Conservation (phyloP, 164 flowering plant species). For the Piper longum region DNA sequence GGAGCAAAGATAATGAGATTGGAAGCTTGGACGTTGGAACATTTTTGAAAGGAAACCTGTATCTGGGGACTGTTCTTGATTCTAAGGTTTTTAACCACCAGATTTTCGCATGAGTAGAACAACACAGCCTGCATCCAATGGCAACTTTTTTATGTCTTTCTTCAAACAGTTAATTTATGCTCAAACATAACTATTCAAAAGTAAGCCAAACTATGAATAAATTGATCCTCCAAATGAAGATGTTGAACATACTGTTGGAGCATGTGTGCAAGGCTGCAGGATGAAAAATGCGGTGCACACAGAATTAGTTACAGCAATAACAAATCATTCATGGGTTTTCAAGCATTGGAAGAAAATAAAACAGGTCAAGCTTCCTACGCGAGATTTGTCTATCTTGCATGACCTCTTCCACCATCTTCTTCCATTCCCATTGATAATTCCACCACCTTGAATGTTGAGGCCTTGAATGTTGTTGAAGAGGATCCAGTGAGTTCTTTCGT, state of each 20-base stretch:
- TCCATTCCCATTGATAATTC: constrained; percentile 49
- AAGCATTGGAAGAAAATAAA: background rate
- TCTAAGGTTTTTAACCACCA: background rate
- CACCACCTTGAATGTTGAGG: constrained; percentile 35
- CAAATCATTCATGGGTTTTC: background rate
- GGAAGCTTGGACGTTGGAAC: background rate
- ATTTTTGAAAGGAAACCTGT: constrained; percentile 1
- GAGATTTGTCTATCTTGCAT: constrained; percentile 20
- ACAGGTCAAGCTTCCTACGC: constrained; percentile 6
- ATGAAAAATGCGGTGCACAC: background rate
- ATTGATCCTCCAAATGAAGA: background rate
- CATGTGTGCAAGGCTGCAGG: constrained; percentile 68
- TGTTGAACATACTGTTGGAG: constrained; percentile 62
- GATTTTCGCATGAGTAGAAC: background rate
- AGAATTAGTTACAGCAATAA: background rate
- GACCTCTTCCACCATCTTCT: constrained; percentile 44
- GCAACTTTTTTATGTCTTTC: too few species aligned
- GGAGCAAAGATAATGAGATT: background rate
- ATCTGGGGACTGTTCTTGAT: background rate
- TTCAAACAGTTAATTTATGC: background rate
- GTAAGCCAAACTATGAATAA: background rate
- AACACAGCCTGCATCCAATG: background rate
- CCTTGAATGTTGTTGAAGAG: constrained; percentile 9
- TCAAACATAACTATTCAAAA: background rate
- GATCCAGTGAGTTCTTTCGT: background rate